Percentiles rank a stretch among this genome's conserved stretches.
Evolutionary conservation across 1,284 basidiomycete genomes (phyloP).

Genomic region (Puccinia triticina): DNA sequence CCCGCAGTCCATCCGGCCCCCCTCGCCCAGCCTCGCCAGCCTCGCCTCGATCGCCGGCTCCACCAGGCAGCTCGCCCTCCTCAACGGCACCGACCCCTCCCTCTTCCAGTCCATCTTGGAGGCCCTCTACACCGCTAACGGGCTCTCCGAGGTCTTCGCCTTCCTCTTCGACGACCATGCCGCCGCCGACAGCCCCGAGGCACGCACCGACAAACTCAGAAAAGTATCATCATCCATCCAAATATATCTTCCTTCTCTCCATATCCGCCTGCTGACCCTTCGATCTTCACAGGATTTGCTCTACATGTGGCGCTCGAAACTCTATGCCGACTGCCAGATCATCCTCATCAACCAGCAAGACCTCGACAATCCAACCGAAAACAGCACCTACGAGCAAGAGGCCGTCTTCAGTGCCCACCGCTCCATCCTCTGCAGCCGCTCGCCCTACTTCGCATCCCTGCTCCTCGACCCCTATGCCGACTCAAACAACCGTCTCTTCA

Average conservation of each 20-base stretch:
- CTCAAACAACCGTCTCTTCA: slow-evolving; percentile 65
- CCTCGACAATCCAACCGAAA: slow-evolving; percentile 49
- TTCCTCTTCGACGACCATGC: slow-evolving; percentile 70
- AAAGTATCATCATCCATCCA: slow-evolving; percentile 15
- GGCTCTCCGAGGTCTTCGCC: slow-evolving; percentile 82
- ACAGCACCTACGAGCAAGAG: slow-evolving; percentile 48
- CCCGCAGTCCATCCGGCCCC: slow-evolving; percentile 40
- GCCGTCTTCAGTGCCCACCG: slow-evolving; percentile 87
- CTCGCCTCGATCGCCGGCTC: slow-evolving; percentile 49
- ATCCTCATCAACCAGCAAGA: slow-evolving; percentile 60
- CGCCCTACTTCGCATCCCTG: slow-evolving; percentile 79
- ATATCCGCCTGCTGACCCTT: background rate
- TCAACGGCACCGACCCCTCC: slow-evolving; percentile 49
- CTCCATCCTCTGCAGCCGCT: slow-evolving; percentile 86
- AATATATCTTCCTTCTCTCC: background rate
- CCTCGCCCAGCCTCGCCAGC: slow-evolving; percentile 34
- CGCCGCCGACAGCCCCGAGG: slow-evolving; percentile 46
- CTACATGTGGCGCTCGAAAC: slow-evolving; percentile 90
- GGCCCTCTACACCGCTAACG: slow-evolving; percentile 80
- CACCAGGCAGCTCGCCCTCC: slow-evolving; percentile 51
- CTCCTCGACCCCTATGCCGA: slow-evolving; percentile 64
- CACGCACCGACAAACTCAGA: slow-evolving; percentile 44
- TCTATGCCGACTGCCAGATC: slow-evolving; percentile 86
- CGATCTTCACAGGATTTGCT: slow-evolving; percentile 73
- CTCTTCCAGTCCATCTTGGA: slow-evolving; percentile 65